These are phyloP conservation scores for Gynochthodes officinalis DNA, from an alignment of 257 asterid species.

Conservation along the genomic window DNA sequence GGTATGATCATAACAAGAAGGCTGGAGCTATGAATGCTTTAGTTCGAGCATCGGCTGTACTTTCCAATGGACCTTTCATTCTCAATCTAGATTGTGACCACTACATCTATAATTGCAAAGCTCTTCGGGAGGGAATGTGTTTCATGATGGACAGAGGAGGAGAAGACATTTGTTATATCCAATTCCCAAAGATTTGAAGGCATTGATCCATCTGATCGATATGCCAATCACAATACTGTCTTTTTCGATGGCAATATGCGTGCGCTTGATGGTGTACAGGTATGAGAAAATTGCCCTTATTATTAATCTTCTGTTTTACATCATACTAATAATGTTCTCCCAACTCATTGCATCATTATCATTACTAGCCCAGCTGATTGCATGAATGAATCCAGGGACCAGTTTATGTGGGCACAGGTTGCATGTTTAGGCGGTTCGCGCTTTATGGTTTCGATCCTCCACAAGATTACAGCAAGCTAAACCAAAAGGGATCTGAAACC, in stretches of 20 bases:
- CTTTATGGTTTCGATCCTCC: conserved; percentile 39
- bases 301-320: too few species aligned
- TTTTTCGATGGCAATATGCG: conserved; percentile 23
- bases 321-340: too few species aligned
- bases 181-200: conserved; percentile 31
- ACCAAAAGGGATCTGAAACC: conserved; percentile 29
- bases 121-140: conserved; percentile 28
- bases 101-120: conserved; percentile 22
- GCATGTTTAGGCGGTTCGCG: conserved; percentile 33
- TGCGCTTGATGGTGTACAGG: background rate
- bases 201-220: conserved; percentile 21
- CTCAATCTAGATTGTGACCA: conserved; percentile 28
- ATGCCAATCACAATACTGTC: conserved; percentile 21
- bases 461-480: background rate
- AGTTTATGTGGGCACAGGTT: conserved; percentile 40
- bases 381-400: conserved; percentile 43
- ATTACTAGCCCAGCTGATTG: background rate
- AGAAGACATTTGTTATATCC: conserved; percentile 22
- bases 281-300: background rate
- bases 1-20: conserved; percentile 39
- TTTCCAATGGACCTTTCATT: conserved; percentile 22
- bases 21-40: conserved; percentile 48
- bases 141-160: conserved; percentile 29
- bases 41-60: conserved; percentile 28
- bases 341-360: too few species aligned